A percentile compares a stretch with the other conserved stretches of the same genome.
phyloP scores from a whole-genome alignment of 495 filamentous ascomycete species.

The Lasiosphaeria hispida region DNA sequence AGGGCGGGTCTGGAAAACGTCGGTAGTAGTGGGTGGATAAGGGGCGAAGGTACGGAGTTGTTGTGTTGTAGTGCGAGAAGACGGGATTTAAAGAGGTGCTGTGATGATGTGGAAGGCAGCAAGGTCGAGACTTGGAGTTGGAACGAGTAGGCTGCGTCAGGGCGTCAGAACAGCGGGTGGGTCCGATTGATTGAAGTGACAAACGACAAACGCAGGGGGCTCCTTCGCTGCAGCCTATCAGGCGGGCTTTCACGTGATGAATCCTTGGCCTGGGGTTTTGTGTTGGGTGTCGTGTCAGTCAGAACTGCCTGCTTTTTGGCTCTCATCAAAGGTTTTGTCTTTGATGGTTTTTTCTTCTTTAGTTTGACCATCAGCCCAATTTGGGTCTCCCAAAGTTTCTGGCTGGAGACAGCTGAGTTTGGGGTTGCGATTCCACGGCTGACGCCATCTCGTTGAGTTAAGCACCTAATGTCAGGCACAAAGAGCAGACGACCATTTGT shows the following conservation, averaged over 20 bases:
- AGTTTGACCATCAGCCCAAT: neutral
- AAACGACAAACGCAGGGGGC: constrained; percentile 12
- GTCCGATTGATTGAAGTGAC: constrained; percentile 18
- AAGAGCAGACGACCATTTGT: constrained; percentile 3
- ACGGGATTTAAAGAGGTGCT: constrained; percentile 2
- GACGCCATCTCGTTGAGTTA: neutral
- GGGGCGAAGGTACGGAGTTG: constrained; percentile 11
- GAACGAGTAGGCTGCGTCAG: constrained; percentile 30
- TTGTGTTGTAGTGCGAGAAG: constrained; percentile 13
- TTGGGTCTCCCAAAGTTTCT: neutral
- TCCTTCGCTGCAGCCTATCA: constrained; percentile 8
- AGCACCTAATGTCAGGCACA: neutral
- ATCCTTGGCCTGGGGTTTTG: neutral
- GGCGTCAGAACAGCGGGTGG: constrained; percentile 28
- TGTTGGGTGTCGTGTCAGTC: too few species aligned
- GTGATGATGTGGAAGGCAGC: constrained; percentile 32
- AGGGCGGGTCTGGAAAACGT: neutral
- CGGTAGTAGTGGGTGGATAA: constrained; percentile 20
- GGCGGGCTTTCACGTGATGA: constrained; percentile 15
- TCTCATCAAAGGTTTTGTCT: neutral
- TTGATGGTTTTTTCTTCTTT: too few species aligned
- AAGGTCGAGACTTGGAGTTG: constrained; percentile 24
- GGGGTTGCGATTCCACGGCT: too few species aligned
- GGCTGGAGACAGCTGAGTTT: neutral
- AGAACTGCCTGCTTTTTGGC: neutral